These are phyloP conservation scores for Puccinia triticina DNA, from an alignment of 1,284 basidiomycete species.

Conservation along the genomic window DNA sequence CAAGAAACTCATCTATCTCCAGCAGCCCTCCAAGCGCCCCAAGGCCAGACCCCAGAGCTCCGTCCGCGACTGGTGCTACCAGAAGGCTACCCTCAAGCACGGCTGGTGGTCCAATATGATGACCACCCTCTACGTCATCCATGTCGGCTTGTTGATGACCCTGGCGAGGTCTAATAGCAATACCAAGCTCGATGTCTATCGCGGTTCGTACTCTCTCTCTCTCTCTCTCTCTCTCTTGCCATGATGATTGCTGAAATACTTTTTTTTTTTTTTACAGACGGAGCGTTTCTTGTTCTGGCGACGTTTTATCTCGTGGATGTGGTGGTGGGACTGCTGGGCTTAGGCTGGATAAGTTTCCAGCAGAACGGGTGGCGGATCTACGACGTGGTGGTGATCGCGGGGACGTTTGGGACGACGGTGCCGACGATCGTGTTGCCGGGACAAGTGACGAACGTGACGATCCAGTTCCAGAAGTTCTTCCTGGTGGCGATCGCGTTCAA, in stretches of 20 bases:
- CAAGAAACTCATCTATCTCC: slow-evolving; percentile 81
- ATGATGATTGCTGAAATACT: slow-evolving; percentile 62
- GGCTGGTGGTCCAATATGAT: slow-evolving; percentile 89
- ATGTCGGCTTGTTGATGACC: slow-evolving; percentile 79
- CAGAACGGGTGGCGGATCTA: slow-evolving; percentile 85
- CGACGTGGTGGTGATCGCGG: slow-evolving; percentile 79
- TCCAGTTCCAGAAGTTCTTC: slow-evolving; percentile 89
- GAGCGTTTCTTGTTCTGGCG: slow-evolving; percentile 76
- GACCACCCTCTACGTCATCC: slow-evolving; percentile 80
- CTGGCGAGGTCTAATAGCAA: slow-evolving; percentile 31
- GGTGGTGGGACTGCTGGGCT: slow-evolving; percentile 74
- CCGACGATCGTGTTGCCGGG: slow-evolving; percentile 66
- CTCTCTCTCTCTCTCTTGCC: too few species aligned
- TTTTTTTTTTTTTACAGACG: slow-evolving; percentile 64
- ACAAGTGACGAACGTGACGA: slow-evolving; percentile 54
- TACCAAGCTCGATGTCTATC: slow-evolving; percentile 27
- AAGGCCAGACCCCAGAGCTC: slow-evolving; percentile 66
- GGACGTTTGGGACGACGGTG: slow-evolving; percentile 82
- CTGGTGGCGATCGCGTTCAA: slow-evolving; percentile 91
- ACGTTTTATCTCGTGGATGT: slow-evolving; percentile 79
- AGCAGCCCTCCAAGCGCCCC: slow-evolving; percentile 82
- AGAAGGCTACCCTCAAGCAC: slow-evolving; percentile 84
- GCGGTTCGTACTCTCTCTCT: slow-evolving; percentile 33
- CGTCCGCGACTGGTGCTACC: slow-evolving; percentile 84
- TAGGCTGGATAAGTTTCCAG: slow-evolving; percentile 81